A percentile compares a stretch with the other conserved stretches of the same genome.
These are phyloP conservation scores for Globisporangium recalcitrans DNA, from an alignment of 352 stramenopile genomes.

Conservation along the genomic window DNA sequence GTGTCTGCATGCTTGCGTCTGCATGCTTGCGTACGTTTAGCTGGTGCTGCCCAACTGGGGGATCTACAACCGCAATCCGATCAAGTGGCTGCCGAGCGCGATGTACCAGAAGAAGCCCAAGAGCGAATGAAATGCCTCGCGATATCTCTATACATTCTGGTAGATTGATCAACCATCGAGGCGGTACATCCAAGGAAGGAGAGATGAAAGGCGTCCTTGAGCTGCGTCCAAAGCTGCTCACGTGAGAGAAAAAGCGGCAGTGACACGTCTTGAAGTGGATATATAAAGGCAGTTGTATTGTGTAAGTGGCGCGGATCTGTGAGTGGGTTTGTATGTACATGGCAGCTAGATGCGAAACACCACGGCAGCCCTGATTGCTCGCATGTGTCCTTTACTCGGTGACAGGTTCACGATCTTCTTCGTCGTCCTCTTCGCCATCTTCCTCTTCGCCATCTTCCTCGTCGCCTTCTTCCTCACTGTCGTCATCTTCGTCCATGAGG, in stretches of 20 bases:
- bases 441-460: constrained; percentile 28
- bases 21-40: constrained; percentile 17
- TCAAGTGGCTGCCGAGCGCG: constrained; percentile 73
- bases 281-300: constrained; percentile 10
- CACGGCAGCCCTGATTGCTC: not conserved
- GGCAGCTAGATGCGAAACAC: not conserved
- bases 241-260: not conserved
- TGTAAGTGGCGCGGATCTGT: not conserved
- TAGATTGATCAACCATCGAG: not conserved
- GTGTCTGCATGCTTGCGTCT: not conserved
- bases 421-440: constrained; percentile 25
- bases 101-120: constrained; percentile 72
- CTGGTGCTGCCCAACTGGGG: constrained; percentile 77
- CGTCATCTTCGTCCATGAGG: constrained; percentile 37
- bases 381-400: no score
- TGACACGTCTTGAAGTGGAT: constrained; percentile 5
- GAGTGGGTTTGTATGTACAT: constrained; percentile 1
- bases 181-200: not conserved
- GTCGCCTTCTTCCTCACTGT: constrained; percentile 31
- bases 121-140: constrained; percentile 15
- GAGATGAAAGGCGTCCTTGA: not conserved
- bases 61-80: constrained; percentile 79
- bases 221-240: no score
- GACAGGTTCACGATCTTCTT: constrained; percentile 22
- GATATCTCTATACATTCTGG: not conserved